phyloP scores from a whole-genome alignment of 257 asterid species.

The Plantago ovata region DNA sequence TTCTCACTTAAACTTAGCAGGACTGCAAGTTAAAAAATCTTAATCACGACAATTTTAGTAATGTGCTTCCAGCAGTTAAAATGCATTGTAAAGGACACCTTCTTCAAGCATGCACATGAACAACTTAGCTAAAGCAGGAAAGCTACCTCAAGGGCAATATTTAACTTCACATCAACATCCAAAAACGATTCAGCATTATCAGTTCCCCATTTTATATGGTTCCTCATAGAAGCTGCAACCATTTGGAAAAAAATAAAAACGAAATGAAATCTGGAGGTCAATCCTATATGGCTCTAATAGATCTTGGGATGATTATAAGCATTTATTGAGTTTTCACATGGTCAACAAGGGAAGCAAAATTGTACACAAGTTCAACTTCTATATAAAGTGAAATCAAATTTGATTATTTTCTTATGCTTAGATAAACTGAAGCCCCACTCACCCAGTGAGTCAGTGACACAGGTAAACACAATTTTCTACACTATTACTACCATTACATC shows the following conservation, averaged over 20 bases:
- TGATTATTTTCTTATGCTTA: not conserved
- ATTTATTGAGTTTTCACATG: no score
- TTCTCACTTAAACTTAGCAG: no score
- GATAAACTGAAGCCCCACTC: not conserved
- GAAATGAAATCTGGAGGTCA: not conserved
- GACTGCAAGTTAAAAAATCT: no score
- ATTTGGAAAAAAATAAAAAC: not conserved
- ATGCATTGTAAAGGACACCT: not conserved
- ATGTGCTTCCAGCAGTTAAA: not conserved
- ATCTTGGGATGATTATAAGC: no score
- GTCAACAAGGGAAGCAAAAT: not conserved
- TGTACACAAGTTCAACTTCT: not conserved
- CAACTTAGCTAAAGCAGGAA: conserved; percentile 5
- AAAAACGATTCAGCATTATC: conserved; percentile 43
- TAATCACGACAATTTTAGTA: no score
- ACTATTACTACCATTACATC: not conserved
- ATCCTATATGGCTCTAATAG: not conserved
- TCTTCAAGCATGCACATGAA: not conserved
- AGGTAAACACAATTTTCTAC: not conserved
- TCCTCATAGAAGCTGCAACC: conserved; percentile 75
- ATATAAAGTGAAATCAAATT: not conserved
- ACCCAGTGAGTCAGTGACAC: no score
- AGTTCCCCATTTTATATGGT: conserved; percentile 68
- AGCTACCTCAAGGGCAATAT: conserved; percentile 41
- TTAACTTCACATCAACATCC: conserved; percentile 57